Percentiles rank a stretch among this genome's conserved stretches.
phyloP scores from a whole-genome alignment of 495 filamentous ascomycete species.

The Aspergillus taichungensis region DNA sequence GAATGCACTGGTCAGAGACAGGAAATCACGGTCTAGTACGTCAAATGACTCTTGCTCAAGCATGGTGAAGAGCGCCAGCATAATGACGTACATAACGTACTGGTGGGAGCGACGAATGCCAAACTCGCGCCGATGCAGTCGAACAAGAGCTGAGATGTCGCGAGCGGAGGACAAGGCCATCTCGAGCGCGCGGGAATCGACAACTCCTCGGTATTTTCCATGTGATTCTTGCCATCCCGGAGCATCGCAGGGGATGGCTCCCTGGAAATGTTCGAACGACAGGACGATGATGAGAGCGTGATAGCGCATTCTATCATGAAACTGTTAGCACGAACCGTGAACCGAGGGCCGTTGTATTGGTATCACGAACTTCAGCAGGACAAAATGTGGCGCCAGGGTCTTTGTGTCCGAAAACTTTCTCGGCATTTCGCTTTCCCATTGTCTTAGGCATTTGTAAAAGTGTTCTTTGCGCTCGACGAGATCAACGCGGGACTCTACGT shows the following conservation, averaged over 20 bases:
- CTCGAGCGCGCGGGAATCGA: constrained; percentile 1
- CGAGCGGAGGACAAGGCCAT: constrained; percentile 16
- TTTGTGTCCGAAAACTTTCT: constrained; percentile 4
- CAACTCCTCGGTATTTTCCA: background rate
- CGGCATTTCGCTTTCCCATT: constrained; percentile 17
- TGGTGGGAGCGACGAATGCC: constrained; percentile 23
- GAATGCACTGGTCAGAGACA: constrained; percentile 17
- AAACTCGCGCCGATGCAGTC: constrained; percentile 11
- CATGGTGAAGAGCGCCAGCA: constrained; percentile 21
- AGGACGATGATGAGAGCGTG: constrained; percentile 22
- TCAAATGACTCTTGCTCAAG: constrained; percentile 18
- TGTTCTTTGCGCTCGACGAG: constrained; percentile 9
- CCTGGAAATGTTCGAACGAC: constrained; percentile 13
- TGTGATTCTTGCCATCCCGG: background rate
- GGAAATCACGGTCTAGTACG: constrained; percentile 21
- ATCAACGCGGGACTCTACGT: background rate
- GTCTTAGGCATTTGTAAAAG: constrained; percentile 13
- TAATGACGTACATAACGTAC: constrained; percentile 25
- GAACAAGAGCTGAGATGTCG: constrained; percentile 14
- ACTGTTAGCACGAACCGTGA: too few relatives aligned
- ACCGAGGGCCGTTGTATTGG: too few relatives aligned
- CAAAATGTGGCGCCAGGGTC: constrained; percentile 19
- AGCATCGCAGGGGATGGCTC: background rate
- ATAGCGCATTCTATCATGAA: constrained; percentile 21
- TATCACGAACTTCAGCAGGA: constrained; percentile 18